phyloP scores from a whole-genome alignment of 2,329 filamentous ascomycete genomes.

The Colletotrichum plurivorum region DNA sequence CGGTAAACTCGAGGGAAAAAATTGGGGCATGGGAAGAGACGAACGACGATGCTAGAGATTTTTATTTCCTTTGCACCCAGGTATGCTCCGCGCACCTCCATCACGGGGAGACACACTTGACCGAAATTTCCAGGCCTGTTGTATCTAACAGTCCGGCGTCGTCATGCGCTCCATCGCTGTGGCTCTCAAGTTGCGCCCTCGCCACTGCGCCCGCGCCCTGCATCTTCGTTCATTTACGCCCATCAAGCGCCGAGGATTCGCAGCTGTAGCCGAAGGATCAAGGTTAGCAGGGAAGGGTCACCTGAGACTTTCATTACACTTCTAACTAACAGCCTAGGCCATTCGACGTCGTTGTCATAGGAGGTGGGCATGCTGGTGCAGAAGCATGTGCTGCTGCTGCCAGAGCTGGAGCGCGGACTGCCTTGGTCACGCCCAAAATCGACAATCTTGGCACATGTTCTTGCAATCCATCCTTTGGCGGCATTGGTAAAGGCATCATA shows the following conservation, averaged over 20 bases:
- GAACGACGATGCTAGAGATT: no score
- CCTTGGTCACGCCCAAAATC: conserved; percentile 87
- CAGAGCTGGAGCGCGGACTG: conserved; percentile 88
- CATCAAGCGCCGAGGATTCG: conserved; percentile 44
- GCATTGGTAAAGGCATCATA: conserved; percentile 99
- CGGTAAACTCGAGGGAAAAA: no score
- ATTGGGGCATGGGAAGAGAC: no score
- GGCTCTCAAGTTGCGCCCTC: conserved; percentile 26
- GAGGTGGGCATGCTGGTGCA: conserved; percentile 94
- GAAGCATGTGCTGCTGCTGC: conserved; percentile 95
- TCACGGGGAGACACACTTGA: no score
- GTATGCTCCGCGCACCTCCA: no score
- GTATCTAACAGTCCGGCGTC: background rate
- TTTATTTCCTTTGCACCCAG: no score
- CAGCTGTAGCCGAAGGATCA: conserved; percentile 49
- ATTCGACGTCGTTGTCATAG: conserved; percentile 95
- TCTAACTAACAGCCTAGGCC: conserved; percentile 60
- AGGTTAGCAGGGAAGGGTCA: conserved; percentile 43
- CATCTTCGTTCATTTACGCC: conserved; percentile 11
- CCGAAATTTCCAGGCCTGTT: background rate
- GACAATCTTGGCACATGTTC: conserved; percentile 95
- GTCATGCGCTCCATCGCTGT: conserved; percentile 27
- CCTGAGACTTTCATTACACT: no score
- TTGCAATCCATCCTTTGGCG: conserved; percentile 96
- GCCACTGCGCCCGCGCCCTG: conserved; percentile 1